Evolutionary conservation across 306 rosid species (phyloP).

Genomic region (Casuarina equisetifolia): DNA sequence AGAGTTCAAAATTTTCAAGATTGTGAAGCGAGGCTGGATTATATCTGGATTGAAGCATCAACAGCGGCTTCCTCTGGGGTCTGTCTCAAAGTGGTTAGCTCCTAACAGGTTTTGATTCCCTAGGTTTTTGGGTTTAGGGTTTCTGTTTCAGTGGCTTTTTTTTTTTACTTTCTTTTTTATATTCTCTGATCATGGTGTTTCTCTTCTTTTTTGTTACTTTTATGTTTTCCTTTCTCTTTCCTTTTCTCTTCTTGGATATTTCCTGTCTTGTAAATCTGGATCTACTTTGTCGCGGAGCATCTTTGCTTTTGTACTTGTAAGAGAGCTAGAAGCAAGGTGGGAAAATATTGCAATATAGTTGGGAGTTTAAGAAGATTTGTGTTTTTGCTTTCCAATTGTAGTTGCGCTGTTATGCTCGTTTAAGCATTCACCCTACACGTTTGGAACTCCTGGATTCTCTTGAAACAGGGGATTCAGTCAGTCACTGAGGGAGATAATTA

Average conservation of each 20-base stretch:
- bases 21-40: constrained; percentile 45
- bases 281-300: constrained; percentile 53
- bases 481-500: neutral
- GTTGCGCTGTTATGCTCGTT: neutral
- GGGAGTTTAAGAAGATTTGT: constrained; percentile 30
- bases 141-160: constrained; percentile 31
- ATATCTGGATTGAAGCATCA: constrained; percentile 37
- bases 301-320: constrained; percentile 51
- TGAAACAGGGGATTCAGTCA: neutral
- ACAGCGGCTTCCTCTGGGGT: constrained; percentile 47
- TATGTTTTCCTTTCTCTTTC: neutral
- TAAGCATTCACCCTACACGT: neutral
- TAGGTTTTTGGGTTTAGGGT: constrained; percentile 68
- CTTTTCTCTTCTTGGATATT: constrained; percentile 46
- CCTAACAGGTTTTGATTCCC: constrained; percentile 67
- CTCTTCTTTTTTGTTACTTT: neutral
- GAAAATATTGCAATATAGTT: constrained; percentile 74
- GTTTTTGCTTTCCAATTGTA: constrained; percentile 2
- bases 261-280: constrained; percentile 80
- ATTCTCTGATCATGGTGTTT: constrained; percentile 30
- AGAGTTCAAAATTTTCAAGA: constrained; percentile 39
- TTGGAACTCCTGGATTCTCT: no score
- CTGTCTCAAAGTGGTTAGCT: constrained; percentile 57
- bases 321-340: constrained; percentile 85
- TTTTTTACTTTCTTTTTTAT: constrained; percentile 32